phyloP scores from a whole-genome alignment of 2,329 filamentous ascomycete genomes.

The Aspergillus unguis region DNA sequence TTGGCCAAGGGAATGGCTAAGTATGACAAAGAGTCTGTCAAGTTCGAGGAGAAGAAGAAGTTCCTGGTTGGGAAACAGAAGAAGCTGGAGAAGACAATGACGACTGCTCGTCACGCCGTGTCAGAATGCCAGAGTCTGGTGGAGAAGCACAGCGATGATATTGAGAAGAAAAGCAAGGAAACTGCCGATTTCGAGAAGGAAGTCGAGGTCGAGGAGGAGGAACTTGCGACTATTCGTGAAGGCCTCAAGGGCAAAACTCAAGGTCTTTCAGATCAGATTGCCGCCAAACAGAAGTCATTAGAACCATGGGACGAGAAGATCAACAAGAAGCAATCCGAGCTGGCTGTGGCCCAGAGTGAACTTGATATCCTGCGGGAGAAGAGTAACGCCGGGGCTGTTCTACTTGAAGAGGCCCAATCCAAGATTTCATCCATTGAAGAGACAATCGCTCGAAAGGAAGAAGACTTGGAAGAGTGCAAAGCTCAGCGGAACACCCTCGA shows the following conservation, averaged over 20 bases:
- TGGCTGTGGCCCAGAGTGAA: constrained; percentile 92
- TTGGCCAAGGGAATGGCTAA: constrained; percentile 84
- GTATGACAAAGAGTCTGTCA: constrained; percentile 94
- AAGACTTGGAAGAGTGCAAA: constrained; percentile 73
- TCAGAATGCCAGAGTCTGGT: constrained; percentile 74
- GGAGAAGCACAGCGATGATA: constrained; percentile 72
- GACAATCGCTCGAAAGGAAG: constrained; percentile 65
- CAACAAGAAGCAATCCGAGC: constrained; percentile 90
- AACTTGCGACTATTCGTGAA: constrained; percentile 79
- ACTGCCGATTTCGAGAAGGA: constrained; percentile 71
- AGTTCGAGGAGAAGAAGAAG: constrained; percentile 96
- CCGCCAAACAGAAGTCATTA: constrained; percentile 84
- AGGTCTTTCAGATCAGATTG: constrained; percentile 87
- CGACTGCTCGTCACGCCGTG: constrained; percentile 69
- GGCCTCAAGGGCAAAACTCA: constrained; percentile 93
- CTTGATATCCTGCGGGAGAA: constrained; percentile 87
- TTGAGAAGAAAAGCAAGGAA: constrained; percentile 71
- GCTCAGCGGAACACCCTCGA: constrained; percentile 68
- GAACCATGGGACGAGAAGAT: constrained; percentile 98
- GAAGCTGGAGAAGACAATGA: constrained; percentile 86
- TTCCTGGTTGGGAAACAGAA: constrained; percentile 87
- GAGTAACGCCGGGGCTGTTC: constrained; percentile 79
- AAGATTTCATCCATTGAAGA: constrained; percentile 74
- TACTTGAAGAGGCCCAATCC: constrained; percentile 75
- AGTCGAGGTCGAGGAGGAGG: constrained; percentile 74